Evolutionary conservation across 768 basidiomycete genomes (phyloP), one percentile per base, ranked within the genome.

Genomic region (Dioszegia hungarica): DNA sequence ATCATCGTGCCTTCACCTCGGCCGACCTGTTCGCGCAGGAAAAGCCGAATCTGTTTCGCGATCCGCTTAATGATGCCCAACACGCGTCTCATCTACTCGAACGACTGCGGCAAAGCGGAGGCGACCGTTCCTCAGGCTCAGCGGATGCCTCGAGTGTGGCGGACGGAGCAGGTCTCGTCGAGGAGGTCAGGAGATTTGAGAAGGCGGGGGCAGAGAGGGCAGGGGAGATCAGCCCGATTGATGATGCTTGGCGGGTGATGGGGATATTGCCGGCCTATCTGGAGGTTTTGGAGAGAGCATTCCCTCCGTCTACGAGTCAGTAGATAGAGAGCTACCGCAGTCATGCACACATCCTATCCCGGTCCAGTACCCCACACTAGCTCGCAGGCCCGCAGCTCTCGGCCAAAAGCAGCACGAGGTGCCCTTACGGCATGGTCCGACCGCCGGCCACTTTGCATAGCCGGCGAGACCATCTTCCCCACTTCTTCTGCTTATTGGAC

Each of bases 11-110:
- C 27, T 29, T 14, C 45, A 46, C 45, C 14, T 46, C 58, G n/a
- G 52, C 54, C 12, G 68, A 63, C 37, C 51, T 75, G n/a, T 75
- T 75, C 62, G 69, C 62, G 20, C 60, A 63, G 28, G 74, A 75
- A 49, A 60, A 69, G n/a, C 57, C 70, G 0, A 75, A 75, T 38
- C 66, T 74, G 11, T 75, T 63, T 56, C 56, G 68, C 12, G 68
- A 72, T 53, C 54, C 67, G 11, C 48, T 69, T 3, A 54, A 60
- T 24, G 70, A 72, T 28, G 50, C 59, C 1, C 15, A 31, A n/a
- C 49, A 56, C 39, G 67, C 67, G 10, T 17, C 56, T 9, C 14
- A 17, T 8, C 8, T 57, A 40, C 56, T 57, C n/a, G 10, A 17
- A 43, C 25, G 52, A 22, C 22, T 25, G 12, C 34, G 12, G 25